These are phyloP conservation scores for Helicocarpus griseus DNA, from an alignment of 2,329 filamentous ascomycete genomes.

Conservation along the genomic window DNA sequence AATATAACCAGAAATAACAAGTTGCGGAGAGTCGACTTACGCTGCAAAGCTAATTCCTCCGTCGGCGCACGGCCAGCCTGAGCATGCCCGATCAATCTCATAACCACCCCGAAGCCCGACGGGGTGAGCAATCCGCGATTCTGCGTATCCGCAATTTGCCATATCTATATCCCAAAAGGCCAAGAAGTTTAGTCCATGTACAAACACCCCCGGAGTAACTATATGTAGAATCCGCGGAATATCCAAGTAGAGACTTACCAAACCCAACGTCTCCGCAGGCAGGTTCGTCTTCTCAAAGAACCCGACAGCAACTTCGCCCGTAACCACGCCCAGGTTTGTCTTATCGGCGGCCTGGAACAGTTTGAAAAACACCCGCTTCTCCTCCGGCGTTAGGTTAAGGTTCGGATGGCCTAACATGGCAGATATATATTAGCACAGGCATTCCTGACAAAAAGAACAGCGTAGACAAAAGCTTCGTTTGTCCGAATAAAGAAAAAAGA, in stretches of 20 bases:
- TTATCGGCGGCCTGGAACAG: constrained; percentile 89
- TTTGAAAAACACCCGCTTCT: constrained; percentile 88
- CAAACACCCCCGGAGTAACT: neutral
- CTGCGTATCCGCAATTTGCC: constrained; percentile 96
- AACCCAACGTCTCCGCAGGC: constrained; percentile 73
- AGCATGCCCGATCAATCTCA: constrained; percentile 90
- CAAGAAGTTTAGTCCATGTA: neutral
- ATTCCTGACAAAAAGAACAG: no score
- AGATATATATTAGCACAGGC: no score
- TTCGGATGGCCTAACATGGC: constrained; percentile 42
- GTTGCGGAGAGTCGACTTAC: constrained; percentile 30
- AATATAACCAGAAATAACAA: neutral
- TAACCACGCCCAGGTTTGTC: constrained; percentile 85
- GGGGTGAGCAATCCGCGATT: constrained; percentile 91
- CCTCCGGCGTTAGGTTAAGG: constrained; percentile 78
- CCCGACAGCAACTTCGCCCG: constrained; percentile 88
- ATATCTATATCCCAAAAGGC: constrained; percentile 57
- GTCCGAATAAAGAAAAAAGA: neutral
- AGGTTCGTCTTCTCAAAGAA: constrained; percentile 97
- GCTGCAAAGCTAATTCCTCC: constrained; percentile 70
- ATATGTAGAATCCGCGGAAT: neutral
- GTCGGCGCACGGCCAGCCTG: constrained; percentile 78
- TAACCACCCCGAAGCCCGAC: constrained; percentile 82
- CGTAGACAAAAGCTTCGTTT: no score
- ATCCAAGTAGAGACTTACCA: constrained; percentile 50